Evolutionary conservation across 2,329 filamentous ascomycete genomes (phyloP).

Genomic region (Fusarium austroafricanum): DNA sequence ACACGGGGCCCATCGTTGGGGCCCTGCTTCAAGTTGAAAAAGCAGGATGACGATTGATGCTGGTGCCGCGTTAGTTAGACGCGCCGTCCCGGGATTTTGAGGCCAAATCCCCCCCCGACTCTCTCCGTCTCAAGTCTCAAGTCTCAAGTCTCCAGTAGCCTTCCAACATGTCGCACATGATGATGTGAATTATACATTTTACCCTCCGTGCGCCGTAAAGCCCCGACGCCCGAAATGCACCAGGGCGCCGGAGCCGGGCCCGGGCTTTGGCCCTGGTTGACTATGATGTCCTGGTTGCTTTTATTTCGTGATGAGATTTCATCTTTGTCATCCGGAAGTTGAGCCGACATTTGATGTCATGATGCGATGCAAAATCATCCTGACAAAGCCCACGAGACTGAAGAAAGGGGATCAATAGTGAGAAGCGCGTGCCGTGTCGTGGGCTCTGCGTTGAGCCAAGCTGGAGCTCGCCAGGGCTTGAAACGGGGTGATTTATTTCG

Average conservation of each 20-base stretch:
- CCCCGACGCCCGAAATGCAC: constrained; percentile 24
- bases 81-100: constrained; percentile 19
- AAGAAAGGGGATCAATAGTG: constrained; percentile 32
- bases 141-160: constrained; percentile 24
- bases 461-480: constrained; percentile 33
- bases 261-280: neutral
- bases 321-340: constrained; percentile 26
- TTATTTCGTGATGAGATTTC: constrained; percentile 12
- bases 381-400: constrained; percentile 22
- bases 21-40: constrained; percentile 27
- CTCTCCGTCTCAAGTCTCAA: constrained; percentile 24
- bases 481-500: constrained; percentile 45
- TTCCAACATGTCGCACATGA: constrained; percentile 29
- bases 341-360: constrained; percentile 34
- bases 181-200: constrained; percentile 18
- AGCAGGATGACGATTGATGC: constrained; percentile 38
- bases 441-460: constrained; percentile 35
- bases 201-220: constrained; percentile 29
- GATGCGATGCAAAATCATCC: constrained; percentile 1
- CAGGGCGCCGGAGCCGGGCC: constrained; percentile 9
- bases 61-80: constrained; percentile 25
- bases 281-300: constrained; percentile 10
- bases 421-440: constrained; percentile 39
- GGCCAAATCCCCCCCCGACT: constrained; percentile 9
- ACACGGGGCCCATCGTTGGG: constrained; percentile 37